These are phyloP conservation scores for Scenedesmus sp. DNA, from an alignment of 163 green algal species.

Conservation along the genomic window DNA sequence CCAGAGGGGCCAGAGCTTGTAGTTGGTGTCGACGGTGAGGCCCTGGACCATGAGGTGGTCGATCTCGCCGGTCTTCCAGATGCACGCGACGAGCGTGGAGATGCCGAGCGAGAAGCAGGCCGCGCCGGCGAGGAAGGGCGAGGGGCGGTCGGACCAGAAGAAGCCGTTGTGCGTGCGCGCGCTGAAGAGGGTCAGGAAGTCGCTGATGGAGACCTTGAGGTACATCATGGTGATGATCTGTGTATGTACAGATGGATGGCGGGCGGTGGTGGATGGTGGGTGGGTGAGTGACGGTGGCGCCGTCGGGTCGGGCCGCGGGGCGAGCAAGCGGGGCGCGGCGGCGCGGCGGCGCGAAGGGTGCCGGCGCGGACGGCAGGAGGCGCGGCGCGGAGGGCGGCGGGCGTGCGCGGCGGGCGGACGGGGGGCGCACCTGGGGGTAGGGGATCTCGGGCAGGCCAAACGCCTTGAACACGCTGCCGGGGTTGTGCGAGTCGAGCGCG, in stretches of 20 bases:
- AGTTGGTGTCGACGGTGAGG: conserved; percentile 46
- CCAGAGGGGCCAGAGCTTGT: conserved; percentile 78
- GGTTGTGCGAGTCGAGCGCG: conserved; percentile 68
- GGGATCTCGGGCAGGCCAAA: conserved; percentile 64
- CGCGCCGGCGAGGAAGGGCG: conserved; percentile 65
- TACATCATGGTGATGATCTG: conserved; percentile 75
- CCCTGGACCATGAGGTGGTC: conserved; percentile 48
- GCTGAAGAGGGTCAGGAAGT: conserved; percentile 91
- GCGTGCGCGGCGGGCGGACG: too few species aligned
- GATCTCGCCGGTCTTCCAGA: conserved; percentile 67
- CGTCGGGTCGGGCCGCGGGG: too few species aligned
- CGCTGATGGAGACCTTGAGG: conserved; percentile 85
- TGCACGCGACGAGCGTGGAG: conserved; percentile 76
- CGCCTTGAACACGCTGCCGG: conserved; percentile 60
- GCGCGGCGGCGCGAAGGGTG: background rate
- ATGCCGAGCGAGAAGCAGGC: conserved; percentile 64
- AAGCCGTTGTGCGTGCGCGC: conserved; percentile 75
- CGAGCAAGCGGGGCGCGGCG: too few species aligned
- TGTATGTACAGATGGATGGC: too few species aligned
- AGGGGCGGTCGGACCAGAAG: conserved; percentile 74
- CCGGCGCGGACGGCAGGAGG: background rate
- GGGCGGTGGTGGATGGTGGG: too few species aligned
- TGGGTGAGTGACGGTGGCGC: too few species aligned
- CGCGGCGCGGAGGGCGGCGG: too few species aligned
- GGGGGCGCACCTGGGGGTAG: conserved; percentile 1